A percentile compares a stretch with the other conserved stretches of the same genome.
phyloP scores from a whole-genome alignment of 2,329 filamentous ascomycete species.

The Juglanconis sp. region DNA sequence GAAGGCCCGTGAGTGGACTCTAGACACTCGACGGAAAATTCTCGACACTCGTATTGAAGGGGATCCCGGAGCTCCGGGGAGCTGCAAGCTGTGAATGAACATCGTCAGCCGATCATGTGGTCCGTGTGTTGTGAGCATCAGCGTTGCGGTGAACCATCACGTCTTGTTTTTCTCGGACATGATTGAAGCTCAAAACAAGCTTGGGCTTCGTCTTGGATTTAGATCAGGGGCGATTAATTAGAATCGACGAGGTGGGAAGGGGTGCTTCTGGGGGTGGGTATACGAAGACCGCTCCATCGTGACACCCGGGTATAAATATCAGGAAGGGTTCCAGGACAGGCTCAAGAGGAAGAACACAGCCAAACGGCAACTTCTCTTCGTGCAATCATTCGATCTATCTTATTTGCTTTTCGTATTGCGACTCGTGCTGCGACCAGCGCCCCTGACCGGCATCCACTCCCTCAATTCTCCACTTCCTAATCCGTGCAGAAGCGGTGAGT shows the following conservation, averaged over 20 bases:
- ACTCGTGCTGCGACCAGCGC: constrained; percentile 13
- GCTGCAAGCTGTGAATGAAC: not conserved
- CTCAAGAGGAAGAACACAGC: not conserved
- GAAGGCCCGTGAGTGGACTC: not conserved
- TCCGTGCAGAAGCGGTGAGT: constrained; percentile 18
- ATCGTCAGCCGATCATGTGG: too few species aligned
- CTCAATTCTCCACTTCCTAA: constrained; percentile 17
- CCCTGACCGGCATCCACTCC: constrained; percentile 16
- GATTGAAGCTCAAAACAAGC: not conserved
- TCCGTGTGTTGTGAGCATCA: too few species aligned
- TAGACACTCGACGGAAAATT: not conserved
- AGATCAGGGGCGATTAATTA: not conserved
- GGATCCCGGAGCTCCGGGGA: not conserved
- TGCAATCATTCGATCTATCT: constrained; percentile 9
- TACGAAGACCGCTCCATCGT: constrained; percentile 12
- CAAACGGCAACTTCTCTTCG: constrained; percentile 6
- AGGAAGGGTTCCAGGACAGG: constrained; percentile 2
- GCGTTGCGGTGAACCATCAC: too few species aligned
- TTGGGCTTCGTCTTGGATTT: not conserved
- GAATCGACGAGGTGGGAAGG: not conserved
- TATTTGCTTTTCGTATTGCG: constrained; percentile 17
- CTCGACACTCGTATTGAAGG: not conserved
- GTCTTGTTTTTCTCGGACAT: too few species aligned
- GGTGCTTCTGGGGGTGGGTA: not conserved
- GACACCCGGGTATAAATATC: constrained; percentile 11